Evolutionary conservation across 2,329 filamentous ascomycete genomes (phyloP).

Genomic region (Amylocarpus encephaloides): DNA sequence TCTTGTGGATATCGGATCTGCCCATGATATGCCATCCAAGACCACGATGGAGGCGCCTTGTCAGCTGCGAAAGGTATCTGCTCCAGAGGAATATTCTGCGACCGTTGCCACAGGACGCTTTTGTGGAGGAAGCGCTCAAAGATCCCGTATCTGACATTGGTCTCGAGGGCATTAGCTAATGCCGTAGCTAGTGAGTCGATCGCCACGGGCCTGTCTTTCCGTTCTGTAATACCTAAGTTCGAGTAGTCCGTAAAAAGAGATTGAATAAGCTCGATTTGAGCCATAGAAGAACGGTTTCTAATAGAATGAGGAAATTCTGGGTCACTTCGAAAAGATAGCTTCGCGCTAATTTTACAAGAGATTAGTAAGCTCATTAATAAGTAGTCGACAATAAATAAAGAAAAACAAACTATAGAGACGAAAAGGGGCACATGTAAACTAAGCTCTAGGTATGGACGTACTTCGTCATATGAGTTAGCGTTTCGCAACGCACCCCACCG

Average conservation of each 20-base stretch:
- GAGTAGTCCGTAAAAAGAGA: slow-evolving; percentile 31
- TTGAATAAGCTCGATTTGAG: slow-evolving; percentile 25
- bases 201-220: neutral
- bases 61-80: slow-evolving; percentile 1
- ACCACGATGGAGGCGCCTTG: slow-evolving; percentile 27
- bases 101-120: slow-evolving; percentile 4
- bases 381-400: neutral
- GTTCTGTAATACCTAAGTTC: neutral
- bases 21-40: slow-evolving; percentile 34
- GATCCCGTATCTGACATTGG: neutral
- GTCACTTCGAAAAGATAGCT: slow-evolving; percentile 25
- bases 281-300: slow-evolving; percentile 2
- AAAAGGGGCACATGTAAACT: neutral
- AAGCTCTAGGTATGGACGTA: slow-evolving; percentile 9
- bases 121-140: neutral
- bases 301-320: slow-evolving; percentile 23
- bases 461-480: slow-evolving; percentile 31
- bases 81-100: neutral
- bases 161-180: neutral
- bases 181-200: neutral
- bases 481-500: slow-evolving; percentile 33
- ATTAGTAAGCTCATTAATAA: neutral
- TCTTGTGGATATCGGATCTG: slow-evolving; percentile 26
- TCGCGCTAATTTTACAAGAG: slow-evolving; percentile 3
- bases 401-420: neutral